Evolutionary conservation across 2,329 filamentous ascomycete species (phyloP), one percentile per base, ranked within the genome.

Genomic region (Immersiporthe knoxdaviesiana): DNA sequence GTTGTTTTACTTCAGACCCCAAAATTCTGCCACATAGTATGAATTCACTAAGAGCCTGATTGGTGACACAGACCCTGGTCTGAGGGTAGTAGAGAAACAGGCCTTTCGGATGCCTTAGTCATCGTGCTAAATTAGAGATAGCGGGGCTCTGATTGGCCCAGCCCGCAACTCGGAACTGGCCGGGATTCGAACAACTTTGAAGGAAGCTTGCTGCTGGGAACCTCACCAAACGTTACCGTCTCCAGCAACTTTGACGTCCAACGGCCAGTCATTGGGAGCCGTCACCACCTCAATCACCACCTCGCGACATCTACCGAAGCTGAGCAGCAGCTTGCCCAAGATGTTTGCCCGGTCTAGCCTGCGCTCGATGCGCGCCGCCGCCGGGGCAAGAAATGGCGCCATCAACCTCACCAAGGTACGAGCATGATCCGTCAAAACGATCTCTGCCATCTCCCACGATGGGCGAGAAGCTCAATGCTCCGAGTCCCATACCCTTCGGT

Each of bases 281-380:
- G 77, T 79, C 79, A 79, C 78, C 70, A 69, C 78, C 75, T 76
- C 75, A 77, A 76, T 74, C 73, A 72, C 73, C 76, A 71, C 74
- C 73, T 73, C 74, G 74, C 76, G 74, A 74, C 74, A 72, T 74
- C 73, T 74, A 76, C 76, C 76, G 76, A 68, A 77, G 76, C 78
- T 76, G 77, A 79, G 79, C 76, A 81, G 79, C 78, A 79, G 78
- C 76, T 80, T 79, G 82, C 82, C 82, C 87, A 91, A 83, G 81
- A 97, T 98, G 95, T 90, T 97, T 88, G 92, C 93, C 85, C 92
- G 94, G 88, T 93, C 94, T 84, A 90, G 90, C 85, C 85, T 97
- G 88, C 93, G 93, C 87, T 90, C 92, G 82, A 88, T 92, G 89
- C 94, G 94, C 89, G 88, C 91, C 79, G 87, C 94, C 86, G 91